Evolutionary conservation across 495 filamentous ascomycete species (phyloP), one percentile per base, ranked within the genome.

Genomic region (Penicillium pancosmium): DNA sequence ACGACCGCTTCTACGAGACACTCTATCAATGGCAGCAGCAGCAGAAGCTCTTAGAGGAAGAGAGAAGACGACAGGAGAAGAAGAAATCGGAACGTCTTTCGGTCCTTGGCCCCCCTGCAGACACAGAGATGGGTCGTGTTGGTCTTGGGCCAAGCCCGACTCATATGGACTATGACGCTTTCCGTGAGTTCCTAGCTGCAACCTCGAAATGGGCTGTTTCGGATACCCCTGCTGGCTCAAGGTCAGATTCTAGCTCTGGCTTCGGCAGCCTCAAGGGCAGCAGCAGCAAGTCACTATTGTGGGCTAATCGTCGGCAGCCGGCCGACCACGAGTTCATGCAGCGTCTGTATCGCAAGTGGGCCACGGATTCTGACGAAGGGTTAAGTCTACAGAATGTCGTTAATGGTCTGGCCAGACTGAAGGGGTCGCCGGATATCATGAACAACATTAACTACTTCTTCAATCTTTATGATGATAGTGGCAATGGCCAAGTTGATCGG

Each of bases 361-460:
- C 96, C 59, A 82, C 82, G 5, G 86, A 91, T 52, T 85, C 86
- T 60, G 84, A 80, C 36, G 86, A 86, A n/a, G 84, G 87, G 2
- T 73, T 98, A 43, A 92, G 85, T 25, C 77, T 98, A 36, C 91
- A 94, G 60, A 88, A 97, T 63, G 92, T 98, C 5, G 94, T 98
- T 15, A 88, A 88, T 15, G 94, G 94, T 2, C 74, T 98, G 31
- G 92, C 94, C 3, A 85, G 88, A 36, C 88, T 98, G 53, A 97
- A 96, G 71, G 93, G 95, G 7, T 90, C 89, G 23, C 86, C 86
- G 41, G 94, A 98, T 72, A 96, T 98, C 62, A 97, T 98, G 93
- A 89, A 91, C 34, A 92, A 88, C 60, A 98, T 98, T 67, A 92
- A 86, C 50, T 98, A 97, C 70, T 98, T 98, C 75, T 98, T 98